These are phyloP conservation scores for Rhynchospora breviuscula DNA, from an alignment of 176 grass and related monocot species.

Conservation along the genomic window DNA sequence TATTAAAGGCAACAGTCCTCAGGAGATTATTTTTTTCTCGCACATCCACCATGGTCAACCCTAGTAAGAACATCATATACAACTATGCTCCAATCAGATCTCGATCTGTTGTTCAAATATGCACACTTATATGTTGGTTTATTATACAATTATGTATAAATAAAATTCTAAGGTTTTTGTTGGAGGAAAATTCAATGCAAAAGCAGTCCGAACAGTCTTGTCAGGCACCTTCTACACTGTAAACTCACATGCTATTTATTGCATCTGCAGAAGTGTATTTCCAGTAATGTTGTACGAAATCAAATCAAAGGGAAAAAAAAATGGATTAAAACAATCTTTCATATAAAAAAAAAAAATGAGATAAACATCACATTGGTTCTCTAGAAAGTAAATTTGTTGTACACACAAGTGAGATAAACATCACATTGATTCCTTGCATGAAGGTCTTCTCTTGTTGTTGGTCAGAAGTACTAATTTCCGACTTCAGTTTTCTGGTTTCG, in stretches of 20 bases:
- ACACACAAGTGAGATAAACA: not conserved
- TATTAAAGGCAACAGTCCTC: not conserved
- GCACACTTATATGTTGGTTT: not conserved
- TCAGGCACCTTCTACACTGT: not conserved
- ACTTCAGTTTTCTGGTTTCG: too few species aligned
- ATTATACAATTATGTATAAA: not conserved
- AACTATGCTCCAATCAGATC: not conserved
- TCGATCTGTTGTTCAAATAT: not conserved
- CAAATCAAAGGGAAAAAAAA: not conserved
- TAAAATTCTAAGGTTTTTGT: not conserved
- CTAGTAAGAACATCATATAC: not conserved
- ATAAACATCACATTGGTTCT: not conserved
- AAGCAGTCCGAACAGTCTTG: not conserved
- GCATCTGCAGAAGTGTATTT: not conserved
- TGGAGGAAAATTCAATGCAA: not conserved
- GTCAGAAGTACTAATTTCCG: not conserved
- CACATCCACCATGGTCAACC: not conserved
- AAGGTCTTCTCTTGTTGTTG: not conserved
- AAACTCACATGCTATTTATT: not conserved
- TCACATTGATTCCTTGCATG: not conserved
- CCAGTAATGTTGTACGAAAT: not conserved
- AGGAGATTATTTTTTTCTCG: not conserved
- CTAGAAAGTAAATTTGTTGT: not conserved
- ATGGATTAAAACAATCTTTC: not conserved
- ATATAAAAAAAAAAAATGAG: not conserved